Base-by-base conservation (phyloP, 148 eudicot species). In the Amaranthus hypochondriacus region DNA sequence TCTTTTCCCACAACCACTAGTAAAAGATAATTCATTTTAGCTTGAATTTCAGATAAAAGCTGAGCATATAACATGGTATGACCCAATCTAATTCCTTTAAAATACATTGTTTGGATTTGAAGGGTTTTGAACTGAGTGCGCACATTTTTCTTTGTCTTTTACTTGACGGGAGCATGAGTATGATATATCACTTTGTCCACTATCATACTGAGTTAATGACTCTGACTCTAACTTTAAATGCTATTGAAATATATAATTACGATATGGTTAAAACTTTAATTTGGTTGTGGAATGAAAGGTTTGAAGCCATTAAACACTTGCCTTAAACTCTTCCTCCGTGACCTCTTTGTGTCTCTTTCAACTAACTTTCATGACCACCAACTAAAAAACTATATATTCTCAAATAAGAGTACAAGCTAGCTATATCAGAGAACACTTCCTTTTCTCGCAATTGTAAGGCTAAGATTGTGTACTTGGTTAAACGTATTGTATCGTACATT, bases 41-140 rank as follows among this genome's bases (percentile, higher is more conserved):
- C 55, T 47, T 66, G 61, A 56, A 70, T 10, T 47, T 14, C 70
- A 70, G 70, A 70, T 48, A 56, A 55, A 71, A 71, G 71, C 51
- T 71, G 71, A 57, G 5, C 68, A 12, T 65, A 50, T n/a, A 48
- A 50, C 48, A 14, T 43, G 49, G 57, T 49, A 72, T 64, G 57
- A 51, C 70, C 66, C 61, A 66, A 69, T 53, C 50, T 58, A 70
- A 62, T 60, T 62, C 56, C 62, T 63, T 51, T 48, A 39, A 56
- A 54, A 44, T 76, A 66, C 50, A 50, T 58, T 64, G 44, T 64
- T 73, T 66, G 81, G 46, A 58, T 12, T 50, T 49, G 11, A n/a
- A 48, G 6, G 3, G 8, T 47, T 48, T 6, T 2, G 21, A 15
- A 28, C 39, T 2, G 39, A 28, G 39, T 28, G 39, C 39, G 39